Base-by-base conservation (phyloP, 164 flowering plant genomes). In the Platanus orientalis region DNA sequence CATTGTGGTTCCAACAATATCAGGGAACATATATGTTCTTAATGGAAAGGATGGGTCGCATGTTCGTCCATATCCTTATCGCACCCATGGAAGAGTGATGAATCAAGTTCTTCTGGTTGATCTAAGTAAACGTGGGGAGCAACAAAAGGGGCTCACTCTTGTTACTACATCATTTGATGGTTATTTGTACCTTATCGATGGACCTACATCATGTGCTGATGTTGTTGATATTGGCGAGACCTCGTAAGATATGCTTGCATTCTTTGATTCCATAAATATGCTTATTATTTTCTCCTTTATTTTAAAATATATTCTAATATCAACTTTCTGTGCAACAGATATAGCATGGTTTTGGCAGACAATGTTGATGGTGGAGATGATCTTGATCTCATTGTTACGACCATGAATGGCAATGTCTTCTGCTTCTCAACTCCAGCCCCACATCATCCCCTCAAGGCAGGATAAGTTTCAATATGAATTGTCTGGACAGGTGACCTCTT, bases 361-460 rank as follows among this genome's bases (percentile, higher is more conserved):
- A 95, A 95, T 75, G 89, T 94, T 64, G 99, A 94, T 75, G 99
- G 99, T 58, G 99, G 99, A 40, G 97, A 94, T 78, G 99, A 95
- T 72, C 92, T 95, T 40, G 99, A 95, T 83, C 94, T 95, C 47
- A 75, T 95, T 48, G 98, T 95, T 39, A 77, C 98, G 52, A 95
- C 99, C 57, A 95, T 95, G 99, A 95, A 95, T 62, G 99, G 99
- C 58, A 95, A 95, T 71, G 99, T 95, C 63, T 90, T 95, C 71
- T 95, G 99, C 85, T 95, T 95, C 75, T 92, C 99, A 16, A 95
- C 97, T 60, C 95, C 97, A 61, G 67, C 87, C 51, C 86, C 88
- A 13, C 91, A 95, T 72, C 91, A 92, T 81, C 96, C 98, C 54
- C 87, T 90, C 68, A 95, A 95, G 89, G 99, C 73, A 81, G 23